These are phyloP conservation scores for Polytolypa hystricis DNA, from an alignment of 2,329 filamentous ascomycete species.

Conservation along the genomic window DNA sequence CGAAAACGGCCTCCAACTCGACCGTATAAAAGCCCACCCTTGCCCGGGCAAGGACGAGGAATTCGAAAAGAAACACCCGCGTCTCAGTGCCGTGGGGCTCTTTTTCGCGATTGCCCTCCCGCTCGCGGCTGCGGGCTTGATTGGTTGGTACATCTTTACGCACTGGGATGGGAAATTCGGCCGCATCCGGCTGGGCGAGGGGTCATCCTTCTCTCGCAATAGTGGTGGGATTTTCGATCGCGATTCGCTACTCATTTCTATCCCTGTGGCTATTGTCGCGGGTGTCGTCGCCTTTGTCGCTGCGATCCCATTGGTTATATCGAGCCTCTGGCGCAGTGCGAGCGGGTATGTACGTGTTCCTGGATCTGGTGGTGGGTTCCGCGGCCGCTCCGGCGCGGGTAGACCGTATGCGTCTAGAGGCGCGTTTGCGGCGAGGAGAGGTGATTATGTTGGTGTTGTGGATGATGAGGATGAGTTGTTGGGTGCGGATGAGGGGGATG, in stretches of 20 bases:
- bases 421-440: conserved; percentile 74
- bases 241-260: conserved; percentile 67
- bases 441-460: conserved; percentile 82
- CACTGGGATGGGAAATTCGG: conserved; percentile 88
- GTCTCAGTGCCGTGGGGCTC: conserved; percentile 59
- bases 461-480: conserved; percentile 90
- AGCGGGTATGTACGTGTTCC: conserved; percentile 36
- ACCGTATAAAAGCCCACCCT: conserved; percentile 52
- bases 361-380: conserved; percentile 25
- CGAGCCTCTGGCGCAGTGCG: conserved; percentile 60
- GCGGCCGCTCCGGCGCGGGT: conserved; percentile 40
- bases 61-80: conserved; percentile 57
- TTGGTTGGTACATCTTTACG: conserved; percentile 75
- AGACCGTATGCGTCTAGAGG: conserved; percentile 76
- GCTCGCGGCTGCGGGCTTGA: conserved; percentile 55
- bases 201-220: too few species aligned
- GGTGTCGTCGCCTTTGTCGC: conserved; percentile 68
- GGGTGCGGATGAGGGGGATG: conserved; percentile 76
- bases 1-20: conserved; percentile 59
- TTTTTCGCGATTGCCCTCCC: conserved; percentile 80
- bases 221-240: conserved; percentile 48
- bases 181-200: conserved; percentile 77
- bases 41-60: conserved; percentile 77
- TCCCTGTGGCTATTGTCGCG: conserved; percentile 68
- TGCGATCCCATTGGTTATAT: conserved; percentile 59